These are phyloP conservation scores for Gastrodia elata DNA, from an alignment of 106 monocot genomes.

Conservation along the genomic window DNA sequence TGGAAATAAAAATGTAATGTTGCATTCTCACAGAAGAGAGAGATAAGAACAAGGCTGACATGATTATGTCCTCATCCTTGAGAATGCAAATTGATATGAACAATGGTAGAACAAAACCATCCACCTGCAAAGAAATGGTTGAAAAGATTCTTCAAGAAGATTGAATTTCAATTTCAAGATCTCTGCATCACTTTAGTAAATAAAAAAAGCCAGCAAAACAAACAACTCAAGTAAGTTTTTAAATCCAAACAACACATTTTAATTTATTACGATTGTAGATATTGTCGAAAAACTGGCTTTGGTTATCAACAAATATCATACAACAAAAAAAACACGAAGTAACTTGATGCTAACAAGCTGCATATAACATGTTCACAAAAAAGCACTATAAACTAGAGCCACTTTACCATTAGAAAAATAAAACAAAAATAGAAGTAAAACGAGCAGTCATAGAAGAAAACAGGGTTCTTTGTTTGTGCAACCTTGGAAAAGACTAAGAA, in stretches of 20 bases:
- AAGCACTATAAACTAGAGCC: not conserved
- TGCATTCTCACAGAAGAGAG: slow-evolving; percentile 2
- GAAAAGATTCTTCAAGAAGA: not conserved
- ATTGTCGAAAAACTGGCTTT: not conserved
- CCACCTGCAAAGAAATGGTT: slow-evolving; percentile 39
- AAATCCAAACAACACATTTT: not conserved
- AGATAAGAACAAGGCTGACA: slow-evolving; percentile 18
- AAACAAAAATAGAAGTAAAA: too few species aligned
- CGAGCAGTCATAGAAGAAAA: not conserved
- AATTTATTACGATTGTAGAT: not conserved
- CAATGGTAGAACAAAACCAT: slow-evolving; percentile 53
- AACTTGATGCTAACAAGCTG: not conserved
- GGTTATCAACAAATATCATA: not conserved
- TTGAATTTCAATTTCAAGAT: not conserved
- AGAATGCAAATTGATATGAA: slow-evolving; percentile 50
- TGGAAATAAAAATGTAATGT: not conserved
- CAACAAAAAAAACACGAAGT: not conserved
- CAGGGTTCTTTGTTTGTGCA: not conserved
- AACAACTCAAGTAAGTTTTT: not conserved
- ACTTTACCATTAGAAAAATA: too few species aligned
- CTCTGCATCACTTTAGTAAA: not conserved
- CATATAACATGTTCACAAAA: not conserved
- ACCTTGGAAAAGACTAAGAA: not conserved
- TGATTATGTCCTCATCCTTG: slow-evolving; percentile 44
- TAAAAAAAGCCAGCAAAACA: too few species aligned